Evolutionary conservation across 805 yeast species (phyloP), one percentile per base, ranked within the genome.

Genomic region (Candida sphagnicola): DNA sequence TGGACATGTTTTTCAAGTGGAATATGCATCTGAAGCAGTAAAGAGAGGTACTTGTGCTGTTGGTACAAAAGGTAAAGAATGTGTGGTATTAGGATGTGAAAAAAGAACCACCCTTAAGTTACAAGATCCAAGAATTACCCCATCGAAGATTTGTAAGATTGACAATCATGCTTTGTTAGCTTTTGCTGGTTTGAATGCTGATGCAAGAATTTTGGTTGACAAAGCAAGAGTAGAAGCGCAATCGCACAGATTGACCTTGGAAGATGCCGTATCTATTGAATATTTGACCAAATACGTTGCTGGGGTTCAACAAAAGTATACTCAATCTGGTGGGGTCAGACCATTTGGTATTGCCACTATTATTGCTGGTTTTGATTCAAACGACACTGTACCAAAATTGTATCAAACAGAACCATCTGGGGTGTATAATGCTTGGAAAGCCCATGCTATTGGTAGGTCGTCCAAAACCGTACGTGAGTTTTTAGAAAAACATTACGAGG

Each of bases 1-100:
- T 69, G 99, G 99, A 44, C 97, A 91, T 62, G 96, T 91, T 59
- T 91, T 91, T 74, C 99, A 93, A 75, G 99, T 93, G 30, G 98
- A 93, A 64, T 93, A 93, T 56, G 99, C 99, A 18, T 75, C 85
- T 28, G 99, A 93, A 61, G 99, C 99, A 0, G 99, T 93, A 32
- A 93, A 91, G 59, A 79, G 98, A 66, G 99, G 99, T 43, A 93
- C 99, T 2, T 88, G 96, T 60, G 96, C 98, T 1, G 96, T 93
- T 34, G 99, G 97, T 29, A 91, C 93, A 43, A 91, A 90, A 61
- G 98, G 98, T 38, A 74, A 76, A 46, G 82, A 81, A 44, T 78
- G 82, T 42, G 98, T 93, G 8, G 96, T 93, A 8, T 74, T 93
- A 34, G 99, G 97, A 16, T 91, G 98, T 67, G 99, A 93, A 63